Evolutionary conservation across 2,329 filamentous ascomycete genomes (phyloP).

Genomic region (Pestalotiopsis sp.): DNA sequence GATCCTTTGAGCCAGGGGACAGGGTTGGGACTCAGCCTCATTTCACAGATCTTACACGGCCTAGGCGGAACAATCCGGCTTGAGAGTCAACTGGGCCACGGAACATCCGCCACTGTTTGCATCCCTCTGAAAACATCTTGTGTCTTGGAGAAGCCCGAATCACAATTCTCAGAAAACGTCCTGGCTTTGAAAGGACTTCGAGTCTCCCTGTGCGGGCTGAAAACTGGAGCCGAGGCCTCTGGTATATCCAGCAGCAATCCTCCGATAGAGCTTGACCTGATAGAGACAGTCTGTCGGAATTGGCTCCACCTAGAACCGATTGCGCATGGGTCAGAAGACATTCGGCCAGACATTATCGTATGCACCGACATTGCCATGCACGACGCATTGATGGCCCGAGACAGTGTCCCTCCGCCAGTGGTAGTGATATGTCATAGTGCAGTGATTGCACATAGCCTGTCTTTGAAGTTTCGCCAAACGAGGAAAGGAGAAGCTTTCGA

Average conservation of each 20-base stretch:
- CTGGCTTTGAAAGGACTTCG: constrained; percentile 25
- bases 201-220: constrained; percentile 26
- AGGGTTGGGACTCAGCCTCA: constrained; percentile 62
- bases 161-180: neutral
- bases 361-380: constrained; percentile 21
- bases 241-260: neutral
- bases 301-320: constrained; percentile 34
- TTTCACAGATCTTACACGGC: constrained; percentile 35
- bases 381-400: constrained; percentile 15
- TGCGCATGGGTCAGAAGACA: neutral
- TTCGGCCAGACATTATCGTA: constrained; percentile 24
- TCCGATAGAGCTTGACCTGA: constrained; percentile 17
- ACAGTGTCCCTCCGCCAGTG: constrained; percentile 21
- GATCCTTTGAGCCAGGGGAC: constrained; percentile 58
- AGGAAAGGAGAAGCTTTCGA: constrained; percentile 26
- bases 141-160: neutral
- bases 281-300: constrained; percentile 30
- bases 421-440: constrained; percentile 35
- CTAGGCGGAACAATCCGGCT: neutral
- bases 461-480: neutral
- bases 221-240: neutral
- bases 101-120: constrained; percentile 26
- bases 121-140: constrained; percentile 27
- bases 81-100: constrained; percentile 1
- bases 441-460: constrained; percentile 27